phyloP scores from a whole-genome alignment of 768 basidiomycete genomes.

The Mycena rebaudengoi region DNA sequence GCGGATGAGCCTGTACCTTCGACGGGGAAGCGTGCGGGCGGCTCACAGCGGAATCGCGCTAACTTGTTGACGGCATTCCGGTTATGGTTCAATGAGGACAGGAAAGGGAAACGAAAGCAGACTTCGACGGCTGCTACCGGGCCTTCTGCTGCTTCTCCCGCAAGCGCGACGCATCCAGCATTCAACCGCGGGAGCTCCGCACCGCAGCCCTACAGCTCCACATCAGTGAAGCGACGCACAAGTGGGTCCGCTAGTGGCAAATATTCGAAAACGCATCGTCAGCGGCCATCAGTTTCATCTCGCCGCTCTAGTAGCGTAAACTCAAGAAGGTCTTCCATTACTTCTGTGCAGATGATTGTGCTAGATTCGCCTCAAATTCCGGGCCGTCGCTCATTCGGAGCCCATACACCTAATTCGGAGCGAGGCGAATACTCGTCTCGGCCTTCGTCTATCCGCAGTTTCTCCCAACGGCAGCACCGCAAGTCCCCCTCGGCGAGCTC shows the following conservation, averaged over 20 bases:
- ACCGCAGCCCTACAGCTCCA: conserved; percentile 34
- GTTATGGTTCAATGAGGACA: conserved; percentile 92
- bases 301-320: conserved; percentile 92
- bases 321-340: conserved; percentile 72
- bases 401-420: conserved; percentile 90
- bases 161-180: conserved; percentile 3
- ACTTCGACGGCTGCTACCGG: conserved; percentile 34
- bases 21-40: conserved; percentile 28
- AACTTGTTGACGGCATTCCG: conserved; percentile 87
- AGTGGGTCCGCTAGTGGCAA: conserved; percentile 49
- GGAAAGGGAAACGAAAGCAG: conserved; percentile 86
- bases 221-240: conserved; percentile 58
- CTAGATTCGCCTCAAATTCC: conserved; percentile 71
- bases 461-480: conserved; percentile 69
- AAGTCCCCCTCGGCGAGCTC: conserved; percentile 85
- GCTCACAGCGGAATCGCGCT: conserved; percentile 69
- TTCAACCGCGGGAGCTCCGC: conserved; percentile 12
- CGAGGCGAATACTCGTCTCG: conserved; percentile 79
- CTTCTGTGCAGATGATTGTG: conserved; percentile 58
- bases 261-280: conserved; percentile 55
- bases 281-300: conserved; percentile 80
- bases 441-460: conserved; percentile 87
- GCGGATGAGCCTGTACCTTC: conserved; percentile 27
- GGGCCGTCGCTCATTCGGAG: conserved; percentile 76
- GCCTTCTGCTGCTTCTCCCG: conserved; percentile 35